These are phyloP conservation scores for Sechiopsis laciniata DNA, from an alignment of 306 rosid genomes.

Conservation along the genomic window DNA sequence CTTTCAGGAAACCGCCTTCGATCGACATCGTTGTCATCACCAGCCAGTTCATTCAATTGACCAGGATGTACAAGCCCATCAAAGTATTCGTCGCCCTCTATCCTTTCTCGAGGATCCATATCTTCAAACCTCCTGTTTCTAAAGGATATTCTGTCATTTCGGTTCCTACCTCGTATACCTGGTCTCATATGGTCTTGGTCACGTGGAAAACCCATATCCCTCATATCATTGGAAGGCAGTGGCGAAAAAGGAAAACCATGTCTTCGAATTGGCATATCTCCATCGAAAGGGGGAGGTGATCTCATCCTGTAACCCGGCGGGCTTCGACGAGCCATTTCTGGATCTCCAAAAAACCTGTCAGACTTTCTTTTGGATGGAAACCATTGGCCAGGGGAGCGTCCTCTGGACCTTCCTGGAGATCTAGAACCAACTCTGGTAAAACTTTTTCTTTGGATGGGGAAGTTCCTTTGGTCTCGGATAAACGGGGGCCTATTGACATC, in stretches of 20 bases:
- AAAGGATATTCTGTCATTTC: constrained; percentile 45
- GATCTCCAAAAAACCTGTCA: constrained; percentile 63
- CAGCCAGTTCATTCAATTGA: constrained; percentile 39
- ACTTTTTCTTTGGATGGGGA: constrained; percentile 57
- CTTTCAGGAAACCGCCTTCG: constrained; percentile 72
- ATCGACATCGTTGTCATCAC: constrained; percentile 62
- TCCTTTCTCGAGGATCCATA: constrained; percentile 48
- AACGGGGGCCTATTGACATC: constrained; percentile 51
- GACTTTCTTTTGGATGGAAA: constrained; percentile 61
- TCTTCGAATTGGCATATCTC: constrained; percentile 60
- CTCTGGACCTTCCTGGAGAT: constrained; percentile 70
- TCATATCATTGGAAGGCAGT: constrained; percentile 50
- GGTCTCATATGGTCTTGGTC: constrained; percentile 63
- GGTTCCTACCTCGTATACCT: constrained; percentile 36
- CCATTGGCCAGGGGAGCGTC: constrained; percentile 81
- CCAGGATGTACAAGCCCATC: constrained; percentile 57
- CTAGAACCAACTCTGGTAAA: constrained; percentile 51
- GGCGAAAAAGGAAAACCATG: constrained; percentile 53
- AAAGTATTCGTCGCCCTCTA: constrained; percentile 54
- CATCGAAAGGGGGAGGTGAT: constrained; percentile 48
- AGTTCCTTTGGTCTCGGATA: constrained; percentile 52
- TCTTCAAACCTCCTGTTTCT: constrained; percentile 66
- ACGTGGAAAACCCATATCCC: constrained; percentile 64
- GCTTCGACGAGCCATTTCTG: constrained; percentile 51
- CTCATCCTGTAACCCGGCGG: constrained; percentile 69